phyloP scores from a whole-genome alignment of 2,329 filamentous ascomycete species.

The Penicillium sp. region DNA sequence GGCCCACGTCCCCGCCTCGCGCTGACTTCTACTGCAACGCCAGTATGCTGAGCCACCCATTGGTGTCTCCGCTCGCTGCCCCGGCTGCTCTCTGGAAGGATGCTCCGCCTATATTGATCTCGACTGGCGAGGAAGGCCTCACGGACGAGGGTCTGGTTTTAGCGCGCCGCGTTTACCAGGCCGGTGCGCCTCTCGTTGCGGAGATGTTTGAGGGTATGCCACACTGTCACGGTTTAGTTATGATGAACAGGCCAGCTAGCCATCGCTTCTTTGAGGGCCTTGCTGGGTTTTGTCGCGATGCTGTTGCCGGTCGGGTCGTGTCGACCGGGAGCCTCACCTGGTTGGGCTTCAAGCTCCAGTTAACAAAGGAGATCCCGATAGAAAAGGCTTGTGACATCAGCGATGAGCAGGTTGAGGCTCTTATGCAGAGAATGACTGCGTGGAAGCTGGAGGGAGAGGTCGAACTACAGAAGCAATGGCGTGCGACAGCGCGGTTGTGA shows the following conservation, averaged over 20 bases:
- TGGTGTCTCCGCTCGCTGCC: constrained; percentile 43
- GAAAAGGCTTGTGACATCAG: constrained; percentile 34
- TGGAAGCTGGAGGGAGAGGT: constrained; percentile 39
- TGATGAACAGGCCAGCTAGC: constrained; percentile 50
- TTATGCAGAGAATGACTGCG: constrained; percentile 29
- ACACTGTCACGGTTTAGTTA: constrained; percentile 56
- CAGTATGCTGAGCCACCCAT: constrained; percentile 40
- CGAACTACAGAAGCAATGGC: constrained; percentile 33
- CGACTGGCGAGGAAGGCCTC: constrained; percentile 44
- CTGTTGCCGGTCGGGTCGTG: constrained; percentile 29
- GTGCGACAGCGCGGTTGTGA: constrained; percentile 35
- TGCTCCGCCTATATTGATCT: constrained; percentile 44
- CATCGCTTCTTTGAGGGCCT: constrained; percentile 57
- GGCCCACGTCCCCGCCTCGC: constrained; percentile 45
- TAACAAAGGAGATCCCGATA: constrained; percentile 33
- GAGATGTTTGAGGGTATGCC: constrained; percentile 50
- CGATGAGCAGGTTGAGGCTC: constrained; percentile 39
- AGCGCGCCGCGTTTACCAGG: constrained; percentile 42
- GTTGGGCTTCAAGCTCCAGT: constrained; percentile 31
- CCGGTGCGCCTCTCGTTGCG: constrained; percentile 39
- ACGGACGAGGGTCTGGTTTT: constrained; percentile 43
- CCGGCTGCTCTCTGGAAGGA: constrained; percentile 41
- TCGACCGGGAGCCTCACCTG: constrained; percentile 34
- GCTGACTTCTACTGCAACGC: constrained; percentile 46
- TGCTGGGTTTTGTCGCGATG: constrained; percentile 53